Evolutionary conservation across 2,329 filamentous ascomycete species (phyloP).

Genomic region (Chlorencoelia australis): DNA sequence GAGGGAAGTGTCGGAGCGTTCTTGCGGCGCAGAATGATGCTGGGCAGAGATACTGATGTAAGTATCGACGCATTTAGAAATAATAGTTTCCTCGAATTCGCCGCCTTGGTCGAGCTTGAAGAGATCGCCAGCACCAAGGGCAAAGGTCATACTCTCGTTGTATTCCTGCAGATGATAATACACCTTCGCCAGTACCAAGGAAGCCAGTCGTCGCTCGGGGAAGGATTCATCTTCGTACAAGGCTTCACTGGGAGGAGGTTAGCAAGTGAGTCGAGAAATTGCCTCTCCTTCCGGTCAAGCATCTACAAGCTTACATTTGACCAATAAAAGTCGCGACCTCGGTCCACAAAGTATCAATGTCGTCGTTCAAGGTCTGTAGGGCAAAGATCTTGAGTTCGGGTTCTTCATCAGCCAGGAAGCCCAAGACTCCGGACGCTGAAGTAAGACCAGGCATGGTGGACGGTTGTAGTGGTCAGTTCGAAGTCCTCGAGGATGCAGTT

Average conservation of each 20-base stretch:
- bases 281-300: background rate
- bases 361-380: conserved; percentile 86
- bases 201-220: conserved; percentile 85
- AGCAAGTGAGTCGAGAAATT: background rate
- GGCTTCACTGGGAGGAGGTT: conserved; percentile 71
- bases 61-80: conserved; percentile 95
- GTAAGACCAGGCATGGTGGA: conserved; percentile 79
- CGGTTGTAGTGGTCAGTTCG: no score
- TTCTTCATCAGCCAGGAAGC: conserved; percentile 92
- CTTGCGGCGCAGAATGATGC: conserved; percentile 43
- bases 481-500: no score
- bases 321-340: conserved; percentile 88
- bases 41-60: conserved; percentile 72
- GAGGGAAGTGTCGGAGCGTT: conserved; percentile 38
- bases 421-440: conserved; percentile 88
- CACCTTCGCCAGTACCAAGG: conserved; percentile 90
- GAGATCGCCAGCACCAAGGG: conserved; percentile 84
- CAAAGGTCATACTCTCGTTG: conserved; percentile 98
- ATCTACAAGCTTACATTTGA: conserved; percentile 84
- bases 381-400: conserved; percentile 90
- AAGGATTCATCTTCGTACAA: conserved; percentile 96
- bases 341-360: conserved; percentile 95
- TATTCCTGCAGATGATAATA: conserved; percentile 99
- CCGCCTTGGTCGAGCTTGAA: conserved; percentile 86
- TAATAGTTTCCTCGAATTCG: conserved; percentile 98